phyloP scores from a whole-genome alignment of 352 stramenopile species.

The Peronospora farinosa region DNA sequence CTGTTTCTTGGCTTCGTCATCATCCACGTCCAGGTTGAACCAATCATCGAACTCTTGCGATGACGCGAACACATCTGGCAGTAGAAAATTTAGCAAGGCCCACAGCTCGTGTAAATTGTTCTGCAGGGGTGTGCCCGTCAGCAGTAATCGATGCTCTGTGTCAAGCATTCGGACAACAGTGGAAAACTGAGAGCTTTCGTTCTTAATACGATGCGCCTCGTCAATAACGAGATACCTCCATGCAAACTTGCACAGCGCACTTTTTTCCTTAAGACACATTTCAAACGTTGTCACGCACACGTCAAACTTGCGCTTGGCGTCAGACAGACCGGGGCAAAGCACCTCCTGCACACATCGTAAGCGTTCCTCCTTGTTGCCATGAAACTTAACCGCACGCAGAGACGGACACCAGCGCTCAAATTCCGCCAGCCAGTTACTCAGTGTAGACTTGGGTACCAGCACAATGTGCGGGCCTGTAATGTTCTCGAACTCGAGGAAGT shows the following conservation, averaged over 20 bases:
- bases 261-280: constrained; percentile 89
- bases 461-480: constrained; percentile 89
- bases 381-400: constrained; percentile 90
- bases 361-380: constrained; percentile 88
- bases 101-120: constrained; percentile 95
- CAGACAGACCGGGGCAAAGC: constrained; percentile 72
- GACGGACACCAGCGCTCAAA: constrained; percentile 89
- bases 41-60: constrained; percentile 85
- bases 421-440: constrained; percentile 93
- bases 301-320: constrained; percentile 92
- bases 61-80: constrained; percentile 90
- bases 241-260: constrained; percentile 85
- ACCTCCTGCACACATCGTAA: constrained; percentile 85
- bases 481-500: constrained; percentile 82
- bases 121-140: constrained; percentile 93
- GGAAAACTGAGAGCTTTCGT: constrained; percentile 85
- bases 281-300: constrained; percentile 97
- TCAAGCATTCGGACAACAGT: constrained; percentile 79
- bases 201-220: constrained; percentile 86
- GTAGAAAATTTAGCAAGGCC: constrained; percentile 91
- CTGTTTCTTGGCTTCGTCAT: constrained; percentile 86
- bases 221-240: constrained; percentile 88
- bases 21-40: constrained; percentile 85
- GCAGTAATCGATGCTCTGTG: constrained; percentile 79
- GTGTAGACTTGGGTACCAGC: constrained; percentile 90